A percentile compares a stretch with the other conserved stretches of the same genome.
These are phyloP conservation scores for Colletotrichum tamarilloi DNA, from an alignment of 2,329 filamentous ascomycete species.

Conservation along the genomic window DNA sequence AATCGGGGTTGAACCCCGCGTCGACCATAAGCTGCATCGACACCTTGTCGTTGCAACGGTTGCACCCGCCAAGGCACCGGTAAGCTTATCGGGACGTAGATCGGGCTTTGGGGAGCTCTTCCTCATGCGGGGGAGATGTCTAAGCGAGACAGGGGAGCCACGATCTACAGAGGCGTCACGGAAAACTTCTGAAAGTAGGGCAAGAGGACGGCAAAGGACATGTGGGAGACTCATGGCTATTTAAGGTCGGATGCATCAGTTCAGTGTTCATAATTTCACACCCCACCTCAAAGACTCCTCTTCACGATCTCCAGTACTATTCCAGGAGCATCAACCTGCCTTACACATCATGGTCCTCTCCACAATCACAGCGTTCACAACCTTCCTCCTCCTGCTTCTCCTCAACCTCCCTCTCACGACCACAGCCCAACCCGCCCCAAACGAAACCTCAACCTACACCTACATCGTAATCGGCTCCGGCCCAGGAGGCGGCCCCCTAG, in stretches of 20 bases:
- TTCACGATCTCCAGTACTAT: no score
- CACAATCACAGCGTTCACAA: not conserved
- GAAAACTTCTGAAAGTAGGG: no score
- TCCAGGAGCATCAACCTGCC: no score
- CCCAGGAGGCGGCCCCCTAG: constrained; percentile 65
- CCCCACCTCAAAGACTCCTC: no score
- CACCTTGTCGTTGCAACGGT: not conserved
- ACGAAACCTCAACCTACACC: constrained; percentile 46
- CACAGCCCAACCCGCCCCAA: not conserved
- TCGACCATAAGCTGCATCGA: no score
- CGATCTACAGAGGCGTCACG: no score
- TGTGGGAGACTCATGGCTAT: no score
- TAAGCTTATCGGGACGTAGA: not conserved
- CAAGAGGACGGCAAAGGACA: no score
- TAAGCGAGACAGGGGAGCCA: not conserved
- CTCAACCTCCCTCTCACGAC: not conserved
- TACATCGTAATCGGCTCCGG: constrained; percentile 69
- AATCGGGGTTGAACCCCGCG: no score
- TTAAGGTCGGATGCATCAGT: no score
- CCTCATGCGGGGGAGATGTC: not conserved
- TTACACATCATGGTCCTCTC: no score
- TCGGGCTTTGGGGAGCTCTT: not conserved
- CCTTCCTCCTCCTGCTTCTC: not conserved
- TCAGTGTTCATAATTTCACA: no score
- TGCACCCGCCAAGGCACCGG: not conserved